A percentile compares a stretch with the other conserved stretches of the same genome.
Evolutionary conservation across 2,329 filamentous ascomycete genomes (phyloP).

Genomic region (Xylaria sp.): DNA sequence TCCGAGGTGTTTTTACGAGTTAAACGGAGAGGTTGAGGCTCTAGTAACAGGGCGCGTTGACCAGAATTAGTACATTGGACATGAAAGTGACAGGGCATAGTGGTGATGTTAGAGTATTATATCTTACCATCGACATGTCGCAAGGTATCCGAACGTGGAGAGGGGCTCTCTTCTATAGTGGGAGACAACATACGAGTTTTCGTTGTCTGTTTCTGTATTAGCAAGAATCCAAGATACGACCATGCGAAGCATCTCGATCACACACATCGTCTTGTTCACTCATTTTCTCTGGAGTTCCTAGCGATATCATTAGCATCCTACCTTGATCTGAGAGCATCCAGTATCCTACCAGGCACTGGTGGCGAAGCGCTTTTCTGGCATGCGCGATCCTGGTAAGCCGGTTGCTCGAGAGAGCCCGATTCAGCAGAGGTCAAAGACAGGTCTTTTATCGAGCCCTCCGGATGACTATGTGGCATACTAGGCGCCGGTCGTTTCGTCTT

Average conservation of each 20-base stretch:
- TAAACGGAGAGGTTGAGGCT: neutral
- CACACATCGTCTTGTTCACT: neutral
- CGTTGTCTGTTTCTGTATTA: conserved; percentile 9
- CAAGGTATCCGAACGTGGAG: neutral
- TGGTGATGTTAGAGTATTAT: neutral
- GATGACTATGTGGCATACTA: conserved; percentile 6
- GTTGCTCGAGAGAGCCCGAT: conserved; percentile 35
- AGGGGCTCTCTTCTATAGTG: conserved; percentile 29
- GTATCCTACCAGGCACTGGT: conserved; percentile 25
- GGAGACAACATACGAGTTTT: conserved; percentile 27
- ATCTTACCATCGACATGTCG: neutral
- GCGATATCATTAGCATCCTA: neutral
- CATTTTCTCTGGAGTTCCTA: conserved; percentile 13
- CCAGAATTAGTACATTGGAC: neutral
- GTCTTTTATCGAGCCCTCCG: conserved; percentile 22
- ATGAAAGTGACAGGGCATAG: neutral
- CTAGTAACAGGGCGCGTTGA: neutral
- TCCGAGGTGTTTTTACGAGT: neutral
- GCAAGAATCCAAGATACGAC: conserved; percentile 15
- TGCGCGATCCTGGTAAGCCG: conserved; percentile 33
- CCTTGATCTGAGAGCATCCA: neutral
- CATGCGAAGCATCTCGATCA: conserved; percentile 4
- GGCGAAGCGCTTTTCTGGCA: conserved; percentile 30
- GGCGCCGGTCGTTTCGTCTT: conserved; percentile 20
- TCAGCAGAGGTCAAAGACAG: conserved; percentile 40